Evolutionary conservation across 1,284 basidiomycete species (phyloP).

Genomic region (Irpex rosettiformis): DNA sequence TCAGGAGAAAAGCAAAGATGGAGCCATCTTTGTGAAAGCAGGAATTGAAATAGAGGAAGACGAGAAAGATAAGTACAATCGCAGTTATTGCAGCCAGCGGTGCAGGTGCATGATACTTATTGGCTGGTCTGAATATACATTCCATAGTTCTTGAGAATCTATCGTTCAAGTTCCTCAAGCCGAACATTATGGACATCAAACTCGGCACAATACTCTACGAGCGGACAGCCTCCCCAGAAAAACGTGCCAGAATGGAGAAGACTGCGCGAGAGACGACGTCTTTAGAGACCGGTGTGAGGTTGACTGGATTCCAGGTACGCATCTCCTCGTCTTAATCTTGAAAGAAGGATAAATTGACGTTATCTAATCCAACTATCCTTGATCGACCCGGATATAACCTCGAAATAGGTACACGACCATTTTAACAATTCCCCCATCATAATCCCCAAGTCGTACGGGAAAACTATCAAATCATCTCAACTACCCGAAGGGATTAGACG

Average conservation of each 20-base stretch:
- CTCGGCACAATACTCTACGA: constrained; percentile 86
- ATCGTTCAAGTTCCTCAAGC: constrained; percentile 66
- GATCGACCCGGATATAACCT: neutral
- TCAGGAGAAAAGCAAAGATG: constrained; percentile 22
- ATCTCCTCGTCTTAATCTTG: constrained; percentile 19
- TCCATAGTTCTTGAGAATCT: constrained; percentile 87
- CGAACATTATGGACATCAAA: constrained; percentile 90
- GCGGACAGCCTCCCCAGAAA: constrained; percentile 67
- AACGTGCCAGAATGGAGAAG: constrained; percentile 76
- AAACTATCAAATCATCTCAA: constrained; percentile 63
- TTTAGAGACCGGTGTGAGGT: constrained; percentile 68
- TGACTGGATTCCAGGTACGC: constrained; percentile 87
- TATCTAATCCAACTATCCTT: neutral
- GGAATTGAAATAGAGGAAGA: constrained; percentile 22
- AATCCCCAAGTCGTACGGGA: constrained; percentile 81
- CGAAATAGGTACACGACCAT: constrained; percentile 69
- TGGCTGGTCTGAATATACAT: constrained; percentile 37
- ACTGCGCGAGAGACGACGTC: constrained; percentile 73
- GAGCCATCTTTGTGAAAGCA: constrained; percentile 21
- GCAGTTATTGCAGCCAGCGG: neutral
- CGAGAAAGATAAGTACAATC: constrained; percentile 49
- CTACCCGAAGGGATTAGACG: constrained; percentile 72
- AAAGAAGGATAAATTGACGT: neutral
- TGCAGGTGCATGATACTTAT: constrained; percentile 3
- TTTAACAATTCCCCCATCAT: constrained; percentile 47